Evolutionary conservation across 2,329 filamentous ascomycete species (phyloP), one percentile per base, ranked within the genome.

Genomic region (Pestalotiopsis sp.): DNA sequence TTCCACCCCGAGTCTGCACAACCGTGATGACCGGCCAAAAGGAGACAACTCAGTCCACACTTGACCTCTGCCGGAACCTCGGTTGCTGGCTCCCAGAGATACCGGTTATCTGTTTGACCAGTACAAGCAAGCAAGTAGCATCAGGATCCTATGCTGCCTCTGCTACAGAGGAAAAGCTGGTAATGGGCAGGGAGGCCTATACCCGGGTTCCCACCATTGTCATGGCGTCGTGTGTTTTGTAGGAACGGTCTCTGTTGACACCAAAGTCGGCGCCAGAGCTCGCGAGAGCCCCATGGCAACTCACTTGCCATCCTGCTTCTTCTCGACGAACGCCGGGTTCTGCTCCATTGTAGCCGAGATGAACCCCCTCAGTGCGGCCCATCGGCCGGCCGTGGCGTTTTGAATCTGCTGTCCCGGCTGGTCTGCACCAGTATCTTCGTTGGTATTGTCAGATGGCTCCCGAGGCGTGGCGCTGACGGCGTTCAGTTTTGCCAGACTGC

Each of bases 261-360:
- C 45, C 41, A 14, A 20, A n/a, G n/a, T 17, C 45, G 17, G n/a
- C 20, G 45, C 20, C 45, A 52, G 20, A n/a, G 45, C 59, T 61
- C 36, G 27, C 20, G 27, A 61, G 12, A 36, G 56, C 14, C 17
- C 14, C 59, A 17, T 36, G n/a, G 27, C n/a, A 20, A 20, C 69
- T 75, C 70, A 73, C 64, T 74, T 73, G 17, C 62, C 71, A 41
- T 72, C 70, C 59, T 71, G n/a, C 36, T 64, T 60, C 49, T 78
- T 77, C 45, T 25, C 71, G 56, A 84, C 79, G 77, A 97, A 97
- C 3, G 92, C 93, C 14, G 92, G 89, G 74, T 95, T 95, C 80
- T 93, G 92, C 82, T 97, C 93, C 90, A 97, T 93, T 1, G 93
- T 98, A 57, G 91, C 87, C 1, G 93, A 91, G 65, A 98, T 97